Evolutionary conservation across 345 rosid species (phyloP).

Genomic region (Euphorbia lathyris): DNA sequence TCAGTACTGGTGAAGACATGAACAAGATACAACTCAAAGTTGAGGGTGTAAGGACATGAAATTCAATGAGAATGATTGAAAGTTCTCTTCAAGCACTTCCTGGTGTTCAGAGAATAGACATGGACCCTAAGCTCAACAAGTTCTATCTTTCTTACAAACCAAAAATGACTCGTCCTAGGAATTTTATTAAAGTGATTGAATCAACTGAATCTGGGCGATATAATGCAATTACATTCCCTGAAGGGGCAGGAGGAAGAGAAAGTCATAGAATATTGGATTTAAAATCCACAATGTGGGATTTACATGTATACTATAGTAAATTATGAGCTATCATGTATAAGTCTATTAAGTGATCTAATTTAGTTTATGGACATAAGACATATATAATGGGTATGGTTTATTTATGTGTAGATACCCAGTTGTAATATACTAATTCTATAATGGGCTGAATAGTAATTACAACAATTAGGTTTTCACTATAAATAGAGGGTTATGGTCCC

Average conservation of each 20-base stretch:
- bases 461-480: no score
- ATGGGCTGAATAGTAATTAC: no score
- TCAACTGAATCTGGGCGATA: conserved; percentile 65
- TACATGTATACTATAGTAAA: no score
- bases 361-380: no score
- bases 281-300: no score
- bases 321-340: no score
- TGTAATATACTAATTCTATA: no score
- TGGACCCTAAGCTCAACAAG: conserved; percentile 30
- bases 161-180: conserved; percentile 73
- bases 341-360: no score
- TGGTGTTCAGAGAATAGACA: conserved; percentile 52
- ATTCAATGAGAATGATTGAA: conserved; percentile 48
- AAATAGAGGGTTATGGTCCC: no score
- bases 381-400: no score
- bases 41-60: conserved; percentile 52
- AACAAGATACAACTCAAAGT: conserved; percentile 69
- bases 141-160: conserved; percentile 65
- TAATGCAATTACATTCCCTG: conserved; percentile 64
- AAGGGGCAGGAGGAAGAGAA: conserved; percentile 60
- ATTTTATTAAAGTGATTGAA: conserved; percentile 68
- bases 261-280: conserved; percentile 46
- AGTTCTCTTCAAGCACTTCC: conserved; percentile 82
- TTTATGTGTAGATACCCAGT: no score
- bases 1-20: conserved; percentile 69